Evolutionary conservation across 2,329 filamentous ascomycete genomes (phyloP), one percentile per base, ranked within the genome.

Genomic region (Aureobasidium sp.): DNA sequence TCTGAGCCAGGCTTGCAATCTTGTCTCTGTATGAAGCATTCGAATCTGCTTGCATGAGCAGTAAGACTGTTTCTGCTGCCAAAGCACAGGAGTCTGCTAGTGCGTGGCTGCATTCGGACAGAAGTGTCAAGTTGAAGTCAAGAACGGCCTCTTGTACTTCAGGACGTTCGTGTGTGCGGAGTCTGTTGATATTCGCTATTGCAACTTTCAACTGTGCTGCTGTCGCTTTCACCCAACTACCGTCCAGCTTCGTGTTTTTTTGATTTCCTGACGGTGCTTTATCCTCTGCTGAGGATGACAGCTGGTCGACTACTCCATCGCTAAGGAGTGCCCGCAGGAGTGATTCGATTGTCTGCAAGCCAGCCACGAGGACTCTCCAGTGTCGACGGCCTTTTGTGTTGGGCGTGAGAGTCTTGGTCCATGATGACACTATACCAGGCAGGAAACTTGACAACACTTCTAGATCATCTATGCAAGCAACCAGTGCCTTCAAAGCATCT

Each of bases 361-460:
- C 66, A 15, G 40, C 60, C 10, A 67, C 75, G 7, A 97, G 75
- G 0, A 95, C 81, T 42, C 80, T 82, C 65, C 80, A 85, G 50
- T 81, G 78, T 35, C 83, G 77, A 51, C 83, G 79, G 65, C 81
- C 79, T 42, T 81, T 78, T n/a, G 79, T 83, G 0, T 86, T 88
- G 0, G 84, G 84, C 4, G 88, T 86, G 54, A 95, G 75, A 0
- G 90, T 77, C 67, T 87, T 92, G 2, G 88, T 86, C 25, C 99
- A 76, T 1, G 85, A 84, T 3, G 94, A 97, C 0, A 96, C 83
- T 0, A 90, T 90, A 10, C 92, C 90, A 0, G 95, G 94, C 43
- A 97, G 79, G 68, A 99, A 94, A 63, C 84, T 92, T 10, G 90
- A 89, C 60, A 95, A 77, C 2, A 89, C 84, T n/a, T 88, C 81